Evolutionary conservation across 2,329 filamentous ascomycete species (phyloP).

Genomic region (Aureobasidium mangrovei): DNA sequence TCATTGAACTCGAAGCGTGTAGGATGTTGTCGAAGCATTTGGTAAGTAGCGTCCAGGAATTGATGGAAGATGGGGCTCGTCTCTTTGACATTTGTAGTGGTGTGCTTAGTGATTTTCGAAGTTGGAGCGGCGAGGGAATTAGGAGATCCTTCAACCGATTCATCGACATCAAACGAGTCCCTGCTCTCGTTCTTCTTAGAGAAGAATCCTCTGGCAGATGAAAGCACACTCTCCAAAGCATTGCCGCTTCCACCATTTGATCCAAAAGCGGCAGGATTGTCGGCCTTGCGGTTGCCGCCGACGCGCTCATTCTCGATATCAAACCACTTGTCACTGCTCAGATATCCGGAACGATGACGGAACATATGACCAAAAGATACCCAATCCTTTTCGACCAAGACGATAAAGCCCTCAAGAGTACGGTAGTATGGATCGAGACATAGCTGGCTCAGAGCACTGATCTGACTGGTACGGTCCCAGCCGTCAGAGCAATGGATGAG

Average conservation of each 20-base stretch:
- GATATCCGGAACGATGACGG: constrained; percentile 75
- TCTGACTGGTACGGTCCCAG: constrained; percentile 93
- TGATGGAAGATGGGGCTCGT: constrained; percentile 96
- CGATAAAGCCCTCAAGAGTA: constrained; percentile 88
- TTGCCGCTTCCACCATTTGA: constrained; percentile 57
- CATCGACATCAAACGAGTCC: constrained; percentile 56
- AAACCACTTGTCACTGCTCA: constrained; percentile 94
- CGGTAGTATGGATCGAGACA: constrained; percentile 94
- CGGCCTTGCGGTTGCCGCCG: constrained; percentile 40
- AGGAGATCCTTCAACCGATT: constrained; percentile 35
- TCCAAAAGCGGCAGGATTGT: constrained; percentile 48
- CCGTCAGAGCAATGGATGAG: constrained; percentile 97
- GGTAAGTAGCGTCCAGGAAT: constrained; percentile 89
- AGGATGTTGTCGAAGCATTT: constrained; percentile 76
- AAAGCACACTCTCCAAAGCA: constrained; percentile 76
- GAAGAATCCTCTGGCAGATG: constrained; percentile 75
- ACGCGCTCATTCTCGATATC: constrained; percentile 70
- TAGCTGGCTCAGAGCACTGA: constrained; percentile 83
- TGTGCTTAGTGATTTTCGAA: constrained; percentile 36
- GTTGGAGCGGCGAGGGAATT: constrained; percentile 30
- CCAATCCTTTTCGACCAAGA: constrained; percentile 95
- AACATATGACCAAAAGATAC: constrained; percentile 98
- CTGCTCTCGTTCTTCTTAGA: constrained; percentile 65
- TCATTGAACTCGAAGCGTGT: constrained; percentile 95
- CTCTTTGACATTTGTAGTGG: constrained; percentile 75